These are phyloP conservation scores for Pouteria campechiana DNA, from an alignment of 179 eudicot genomes.

Conservation along the genomic window DNA sequence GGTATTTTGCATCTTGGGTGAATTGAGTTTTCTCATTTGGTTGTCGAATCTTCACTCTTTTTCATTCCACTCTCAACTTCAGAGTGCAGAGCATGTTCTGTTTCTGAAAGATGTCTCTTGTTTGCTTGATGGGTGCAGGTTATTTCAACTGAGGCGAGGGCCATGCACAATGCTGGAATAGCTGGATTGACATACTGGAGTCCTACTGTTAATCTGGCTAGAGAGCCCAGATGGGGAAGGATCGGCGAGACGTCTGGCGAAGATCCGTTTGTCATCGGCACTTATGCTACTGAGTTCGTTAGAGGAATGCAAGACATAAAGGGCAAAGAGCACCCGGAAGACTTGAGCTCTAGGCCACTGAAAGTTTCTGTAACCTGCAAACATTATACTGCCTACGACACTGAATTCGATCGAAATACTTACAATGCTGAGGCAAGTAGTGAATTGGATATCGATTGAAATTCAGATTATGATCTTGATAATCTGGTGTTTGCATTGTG, in stretches of 20 bases:
- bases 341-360: constrained; percentile 14
- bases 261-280: constrained; percentile 41
- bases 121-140: constrained; percentile 6
- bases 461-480: too few species aligned
- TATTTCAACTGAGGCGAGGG: constrained; percentile 49
- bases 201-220: constrained; percentile 45
- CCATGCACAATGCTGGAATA: constrained; percentile 45
- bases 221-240: constrained; percentile 62
- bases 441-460: too few species aligned
- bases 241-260: constrained; percentile 66
- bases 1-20: too few species aligned
- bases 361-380: constrained; percentile 57
- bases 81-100: too few species aligned
- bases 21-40: too few species aligned
- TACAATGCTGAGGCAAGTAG: constrained; percentile 44
- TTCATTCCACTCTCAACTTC: too few species aligned
- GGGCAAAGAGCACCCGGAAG: constrained; percentile 10
- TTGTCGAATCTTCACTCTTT: too few species aligned
- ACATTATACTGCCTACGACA: constrained; percentile 56
- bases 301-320: constrained; percentile 33
- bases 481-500: too few species aligned
- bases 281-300: constrained; percentile 35
- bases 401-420: constrained; percentile 43
- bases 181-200: constrained; percentile 66
- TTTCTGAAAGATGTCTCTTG: background rate